Base-by-base conservation (phyloP, 2,329 filamentous ascomycete genomes). In the Fusarium gaditjirri region DNA sequence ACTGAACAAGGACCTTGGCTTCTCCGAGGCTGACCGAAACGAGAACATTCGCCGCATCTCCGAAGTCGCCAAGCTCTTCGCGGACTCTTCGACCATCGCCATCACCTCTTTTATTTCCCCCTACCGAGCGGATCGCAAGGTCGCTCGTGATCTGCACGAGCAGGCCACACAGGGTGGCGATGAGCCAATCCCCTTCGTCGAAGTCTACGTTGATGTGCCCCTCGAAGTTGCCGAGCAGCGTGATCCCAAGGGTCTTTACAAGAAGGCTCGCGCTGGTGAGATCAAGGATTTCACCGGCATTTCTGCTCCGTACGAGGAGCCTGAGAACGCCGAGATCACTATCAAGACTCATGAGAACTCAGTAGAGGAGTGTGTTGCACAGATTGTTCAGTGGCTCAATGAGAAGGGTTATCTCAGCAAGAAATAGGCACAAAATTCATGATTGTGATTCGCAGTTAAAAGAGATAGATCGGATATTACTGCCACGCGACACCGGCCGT, bases 281-380 rank as follows among this genome's bases (percentile, higher is more conserved):
- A 98, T 98, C 83, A 96, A 97, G 84, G 94, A 98, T 76, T 99
- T 99, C 81, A 99, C 96, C 3, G 96, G 96, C 61, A 94, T 98
- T 78, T 95, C 92, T 74, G 94, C 95, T 35, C 96, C 96, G 4
- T 99, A 99, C 81, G 96, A 99, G 88, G 93, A 90, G 69, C 96
- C 96, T 9, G 86, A 91, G 81, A 90, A 90, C 65, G 89, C 96
- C 3, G 96, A 99, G 86, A 93, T 99, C 75, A 91, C 92, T 75
- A 93, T 99, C 80, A 88, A 90, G 84, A 97, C 93, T 49, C 90
- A 94, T 78, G 88, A 95, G 86, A 89, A 91, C 78, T 92, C 90
- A 21, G 93, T 98, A 7, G 93, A 97, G 87, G 94, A 98, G 80
- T 94, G 93, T 61, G 95, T 98, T 16, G 88, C 86, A 76, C 90